These are phyloP conservation scores for Lactifluus hygrophoroides DNA, from an alignment of 768 basidiomycete genomes.

Conservation along the genomic window DNA sequence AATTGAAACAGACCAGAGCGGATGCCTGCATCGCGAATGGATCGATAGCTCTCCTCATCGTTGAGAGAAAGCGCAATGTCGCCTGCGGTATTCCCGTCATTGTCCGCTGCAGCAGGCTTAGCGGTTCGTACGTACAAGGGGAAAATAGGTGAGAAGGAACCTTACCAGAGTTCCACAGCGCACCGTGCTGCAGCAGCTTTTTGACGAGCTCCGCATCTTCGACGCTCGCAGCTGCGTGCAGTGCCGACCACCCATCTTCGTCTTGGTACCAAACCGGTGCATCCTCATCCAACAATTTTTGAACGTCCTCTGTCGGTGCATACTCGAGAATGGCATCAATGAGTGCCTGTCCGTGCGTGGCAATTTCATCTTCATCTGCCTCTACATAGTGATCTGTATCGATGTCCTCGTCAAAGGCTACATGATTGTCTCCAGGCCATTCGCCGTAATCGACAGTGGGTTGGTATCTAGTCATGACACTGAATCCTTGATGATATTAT, in stretches of 20 bases:
- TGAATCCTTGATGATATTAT: neutral
- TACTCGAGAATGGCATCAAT: slow-evolving; percentile 49
- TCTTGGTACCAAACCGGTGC: slow-evolving; percentile 91
- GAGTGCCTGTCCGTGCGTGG: slow-evolving; percentile 47
- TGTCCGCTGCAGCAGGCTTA: slow-evolving; percentile 50
- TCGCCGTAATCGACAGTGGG: neutral
- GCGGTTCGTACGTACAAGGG: neutral
- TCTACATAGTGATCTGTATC: slow-evolving; percentile 22
- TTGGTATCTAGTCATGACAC: neutral
- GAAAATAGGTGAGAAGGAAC: slow-evolving; percentile 21
- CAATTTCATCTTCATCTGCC: slow-evolving; percentile 20
- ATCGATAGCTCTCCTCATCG: slow-evolving; percentile 58
- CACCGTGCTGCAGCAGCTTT: slow-evolving; percentile 69
- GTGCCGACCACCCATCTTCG: slow-evolving; percentile 63
- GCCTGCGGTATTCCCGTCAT: slow-evolving; percentile 72
- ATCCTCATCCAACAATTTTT: slow-evolving; percentile 47
- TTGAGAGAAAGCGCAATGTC: slow-evolving; percentile 88
- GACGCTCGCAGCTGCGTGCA: slow-evolving; percentile 81
- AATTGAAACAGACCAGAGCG: slow-evolving; percentile 63
- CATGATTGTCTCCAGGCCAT: neutral
- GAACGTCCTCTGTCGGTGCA: slow-evolving; percentile 37
- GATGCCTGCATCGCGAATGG: slow-evolving; percentile 88
- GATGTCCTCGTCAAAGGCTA: neutral
- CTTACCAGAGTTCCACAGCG: slow-evolving; percentile 84
- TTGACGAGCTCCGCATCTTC: slow-evolving; percentile 58